Conservation (phyloP, 768 basidiomycete genomes). For the Boletus huronensis region DNA sequence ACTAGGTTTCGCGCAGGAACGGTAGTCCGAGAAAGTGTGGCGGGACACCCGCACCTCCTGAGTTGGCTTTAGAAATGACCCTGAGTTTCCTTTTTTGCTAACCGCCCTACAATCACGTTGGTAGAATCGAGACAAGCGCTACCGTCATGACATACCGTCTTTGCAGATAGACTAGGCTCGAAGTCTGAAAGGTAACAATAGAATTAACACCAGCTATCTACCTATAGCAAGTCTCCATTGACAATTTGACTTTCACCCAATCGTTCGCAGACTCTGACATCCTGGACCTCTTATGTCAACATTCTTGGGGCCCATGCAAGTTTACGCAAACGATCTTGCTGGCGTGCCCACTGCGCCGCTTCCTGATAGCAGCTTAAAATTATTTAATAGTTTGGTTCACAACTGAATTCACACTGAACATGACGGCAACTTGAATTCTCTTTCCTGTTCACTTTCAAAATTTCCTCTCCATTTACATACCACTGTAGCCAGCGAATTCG, state of each 20-base stretch:
- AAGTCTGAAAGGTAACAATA: not conserved
- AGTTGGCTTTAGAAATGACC: slow-evolving; percentile 4
- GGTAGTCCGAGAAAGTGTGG: not conserved
- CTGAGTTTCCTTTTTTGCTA: not conserved
- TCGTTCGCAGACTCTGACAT: not conserved
- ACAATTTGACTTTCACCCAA: not conserved
- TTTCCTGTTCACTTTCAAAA: not conserved
- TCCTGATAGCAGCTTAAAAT: not conserved
- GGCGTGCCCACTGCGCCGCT: not conserved
- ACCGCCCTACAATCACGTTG: not conserved
- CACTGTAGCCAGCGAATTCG: not conserved
- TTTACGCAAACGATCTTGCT: slow-evolving; percentile 3
- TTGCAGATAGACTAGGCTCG: not conserved
- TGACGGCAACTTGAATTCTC: not conserved
- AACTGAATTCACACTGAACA: no score
- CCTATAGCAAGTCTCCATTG: not conserved
- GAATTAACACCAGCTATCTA: not conserved
- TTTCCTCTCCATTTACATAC: not conserved
- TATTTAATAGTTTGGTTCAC: not conserved
- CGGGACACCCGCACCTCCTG: not conserved
- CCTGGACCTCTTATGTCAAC: slow-evolving; percentile 11
- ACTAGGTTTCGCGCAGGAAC: not conserved
- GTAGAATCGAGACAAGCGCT: not conserved
- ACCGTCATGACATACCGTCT: not conserved
- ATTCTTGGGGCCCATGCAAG: not conserved